These are phyloP conservation scores for Kwoniella mangroviensis DNA, from an alignment of 768 basidiomycete genomes.

Conservation along the genomic window DNA sequence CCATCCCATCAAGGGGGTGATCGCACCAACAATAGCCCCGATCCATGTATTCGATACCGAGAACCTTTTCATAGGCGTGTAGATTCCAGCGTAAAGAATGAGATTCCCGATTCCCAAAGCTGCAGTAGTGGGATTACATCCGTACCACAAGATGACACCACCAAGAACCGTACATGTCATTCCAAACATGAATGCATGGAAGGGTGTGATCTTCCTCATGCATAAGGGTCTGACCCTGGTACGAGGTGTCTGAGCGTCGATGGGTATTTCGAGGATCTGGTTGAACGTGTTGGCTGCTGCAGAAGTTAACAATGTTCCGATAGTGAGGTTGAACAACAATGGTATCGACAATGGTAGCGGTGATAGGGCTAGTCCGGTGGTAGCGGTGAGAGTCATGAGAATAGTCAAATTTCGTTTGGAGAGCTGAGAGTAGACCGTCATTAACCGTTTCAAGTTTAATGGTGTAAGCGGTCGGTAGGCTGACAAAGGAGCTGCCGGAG, in stretches of 20 bases:
- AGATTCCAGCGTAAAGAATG: conserved; percentile 83
- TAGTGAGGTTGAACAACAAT: conserved; percentile 79
- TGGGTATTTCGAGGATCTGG: conserved; percentile 90
- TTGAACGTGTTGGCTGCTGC: conserved; percentile 94
- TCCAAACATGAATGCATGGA: conserved; percentile 84
- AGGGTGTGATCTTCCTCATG: conserved; percentile 76
- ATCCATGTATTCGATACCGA: conserved; percentile 89
- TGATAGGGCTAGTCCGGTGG: conserved; percentile 90
- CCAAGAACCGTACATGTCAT: conserved; percentile 76
- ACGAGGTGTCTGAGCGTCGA: conserved; percentile 94
- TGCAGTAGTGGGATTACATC: conserved; percentile 86
- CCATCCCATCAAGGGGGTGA: conserved; percentile 98
- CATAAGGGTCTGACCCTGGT: conserved; percentile 88
- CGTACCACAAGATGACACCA: conserved; percentile 73
- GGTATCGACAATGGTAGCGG: conserved; percentile 84
- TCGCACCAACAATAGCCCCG: conserved; percentile 85
- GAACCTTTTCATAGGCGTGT: conserved; percentile 89
- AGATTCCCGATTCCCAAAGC: conserved; percentile 82
- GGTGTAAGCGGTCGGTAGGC: conserved; percentile 50
- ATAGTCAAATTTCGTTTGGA: conserved; percentile 82
- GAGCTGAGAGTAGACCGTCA: conserved; percentile 74
- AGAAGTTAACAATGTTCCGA: conserved; percentile 87
- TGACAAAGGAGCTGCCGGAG: conserved; percentile 41
- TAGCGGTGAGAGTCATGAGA: conserved; percentile 83
- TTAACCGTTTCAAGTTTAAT: conserved; percentile 61